phyloP scores from a whole-genome alignment of 2,329 filamentous ascomycete genomes.

The Cladosporium sp. region DNA sequence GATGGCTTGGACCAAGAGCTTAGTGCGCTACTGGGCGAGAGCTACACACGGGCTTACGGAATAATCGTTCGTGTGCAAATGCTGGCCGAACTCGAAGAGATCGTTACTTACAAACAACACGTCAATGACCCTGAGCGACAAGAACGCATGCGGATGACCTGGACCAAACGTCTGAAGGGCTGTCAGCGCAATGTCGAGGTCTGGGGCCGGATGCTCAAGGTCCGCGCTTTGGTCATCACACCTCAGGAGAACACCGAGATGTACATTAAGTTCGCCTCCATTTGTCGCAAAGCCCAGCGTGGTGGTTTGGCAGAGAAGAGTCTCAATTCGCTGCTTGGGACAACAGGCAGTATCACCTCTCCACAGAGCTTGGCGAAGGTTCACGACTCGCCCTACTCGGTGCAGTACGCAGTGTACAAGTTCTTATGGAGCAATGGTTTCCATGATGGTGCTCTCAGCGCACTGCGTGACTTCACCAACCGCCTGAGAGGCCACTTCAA shows the following conservation, averaged over 20 bases:
- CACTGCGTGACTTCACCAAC: conserved; percentile 62
- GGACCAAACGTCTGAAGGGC: conserved; percentile 91
- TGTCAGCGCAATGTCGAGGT: conserved; percentile 97
- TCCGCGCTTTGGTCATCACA: conserved; percentile 86
- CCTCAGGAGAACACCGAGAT: conserved; percentile 95
- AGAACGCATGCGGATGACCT: conserved; percentile 86
- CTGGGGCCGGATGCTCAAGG: conserved; percentile 97
- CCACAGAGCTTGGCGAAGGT: conserved; percentile 56
- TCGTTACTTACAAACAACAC: conserved; percentile 96
- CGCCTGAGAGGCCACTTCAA: conserved; percentile 61
- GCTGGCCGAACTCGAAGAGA: conserved; percentile 96
- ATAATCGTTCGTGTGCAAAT: conserved; percentile 99
- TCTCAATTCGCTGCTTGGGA: conserved; percentile 80
- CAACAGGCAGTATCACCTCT: conserved; percentile 50
- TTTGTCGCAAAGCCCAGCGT: conserved; percentile 93
- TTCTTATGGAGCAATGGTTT: conserved; percentile 87
- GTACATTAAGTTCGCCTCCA: conserved; percentile 99
- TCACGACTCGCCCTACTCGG: conserved; percentile 65
- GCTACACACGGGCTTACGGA: conserved; percentile 94
- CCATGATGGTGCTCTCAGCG: conserved; percentile 62
- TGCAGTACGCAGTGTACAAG: conserved; percentile 96
- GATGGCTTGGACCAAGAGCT: conserved; percentile 95
- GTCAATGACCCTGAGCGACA: conserved; percentile 77
- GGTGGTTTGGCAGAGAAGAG: conserved; percentile 96
- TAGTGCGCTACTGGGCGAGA: conserved; percentile 94